Base-by-base conservation (phyloP, 2,329 filamentous ascomycete genomes). In the Epichloe coenophiala region DNA sequence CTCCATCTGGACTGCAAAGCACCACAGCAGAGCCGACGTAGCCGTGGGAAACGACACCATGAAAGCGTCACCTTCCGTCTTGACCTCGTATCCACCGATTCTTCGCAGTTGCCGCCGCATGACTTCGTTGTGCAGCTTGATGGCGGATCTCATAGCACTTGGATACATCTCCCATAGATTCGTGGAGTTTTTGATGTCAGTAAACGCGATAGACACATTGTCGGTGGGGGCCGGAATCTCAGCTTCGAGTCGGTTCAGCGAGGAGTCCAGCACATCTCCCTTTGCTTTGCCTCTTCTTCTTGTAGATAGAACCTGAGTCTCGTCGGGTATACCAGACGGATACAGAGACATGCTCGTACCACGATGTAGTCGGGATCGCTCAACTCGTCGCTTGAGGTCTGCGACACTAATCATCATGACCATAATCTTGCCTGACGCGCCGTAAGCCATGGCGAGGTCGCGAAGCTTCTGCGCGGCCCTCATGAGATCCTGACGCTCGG, bases 11-110 rank as follows among this genome's bases (percentile, higher is more conserved):
- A 96, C 90, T 21, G 89, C 88, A 69, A 98, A 98, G 59, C 86
- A 94, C 93, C 93, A 98, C 7, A 98, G 76, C 46, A 98, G 71
- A 5, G 93, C 93, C 8, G 90, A 93, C 1, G 93, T 97, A 2
- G 93, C 89, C 0, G 93, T 97, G 2, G 90, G 88, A 68, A 98
- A 98, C 9, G 91, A 95, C 35, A 98, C 93, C 90, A 98, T 97
- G 62, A 98, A 98, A 8, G 93, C 93, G 68, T 98, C 93, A 58
- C 93, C 93, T 87, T 98, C 93, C 17, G 93, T 98, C 75, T 98
- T 98, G 67, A 98, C 93, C 69, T 98, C 93, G 63, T 96, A 98
- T 1, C 93, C 93, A 62, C 93, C 93, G 59, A 96, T 94, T 55
- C 90, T 84, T 47, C 93, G 83, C 58, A 98, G 73, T 64, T 97